phyloP scores from a whole-genome alignment of 2,329 filamentous ascomycete genomes.

The Orbilia ellipsospora region DNA sequence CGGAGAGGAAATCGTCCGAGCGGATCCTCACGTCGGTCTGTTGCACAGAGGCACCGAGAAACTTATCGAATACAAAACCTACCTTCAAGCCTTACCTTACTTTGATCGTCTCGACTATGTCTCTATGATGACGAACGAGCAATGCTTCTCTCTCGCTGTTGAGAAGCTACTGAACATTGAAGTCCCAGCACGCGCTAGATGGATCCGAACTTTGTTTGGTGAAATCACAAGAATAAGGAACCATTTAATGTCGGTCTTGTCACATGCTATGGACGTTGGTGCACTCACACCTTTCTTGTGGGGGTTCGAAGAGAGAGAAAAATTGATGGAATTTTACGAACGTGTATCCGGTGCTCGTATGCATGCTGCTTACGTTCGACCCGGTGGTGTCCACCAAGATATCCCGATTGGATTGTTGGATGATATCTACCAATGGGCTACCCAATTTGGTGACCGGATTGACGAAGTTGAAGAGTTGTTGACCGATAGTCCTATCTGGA shows the following conservation, averaged over 20 bases:
- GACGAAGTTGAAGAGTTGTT: constrained; percentile 99
- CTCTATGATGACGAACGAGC: constrained; percentile 99
- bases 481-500: constrained; percentile 99
- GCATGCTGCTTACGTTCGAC: constrained; percentile 95
- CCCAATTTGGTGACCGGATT: constrained; percentile 97
- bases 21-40: constrained; percentile 95
- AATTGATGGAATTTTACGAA: constrained; percentile 99
- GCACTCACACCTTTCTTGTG: constrained; percentile 97
- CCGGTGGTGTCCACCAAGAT: constrained; percentile 95
- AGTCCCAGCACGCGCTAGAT: constrained; percentile 94
- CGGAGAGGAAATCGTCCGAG: constrained; percentile 95
- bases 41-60: constrained; percentile 98
- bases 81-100: constrained; percentile 96
- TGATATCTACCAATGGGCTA: constrained; percentile 99
- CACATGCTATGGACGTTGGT: constrained; percentile 76
- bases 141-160: constrained; percentile 93
- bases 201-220: constrained; percentile 93
- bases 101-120: constrained; percentile 99
- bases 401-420: constrained; percentile 92
- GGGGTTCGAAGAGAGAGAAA: constrained; percentile 99
- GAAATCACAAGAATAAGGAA: constrained; percentile 95
- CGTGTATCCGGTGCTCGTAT: constrained; percentile 97
- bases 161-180: constrained; percentile 98
- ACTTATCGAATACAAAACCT: constrained; percentile 99
- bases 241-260: constrained; percentile 97